Evolutionary conservation across 116 monocot genomes (phyloP).

Genomic region (Phalaenopsis hybrid): DNA sequence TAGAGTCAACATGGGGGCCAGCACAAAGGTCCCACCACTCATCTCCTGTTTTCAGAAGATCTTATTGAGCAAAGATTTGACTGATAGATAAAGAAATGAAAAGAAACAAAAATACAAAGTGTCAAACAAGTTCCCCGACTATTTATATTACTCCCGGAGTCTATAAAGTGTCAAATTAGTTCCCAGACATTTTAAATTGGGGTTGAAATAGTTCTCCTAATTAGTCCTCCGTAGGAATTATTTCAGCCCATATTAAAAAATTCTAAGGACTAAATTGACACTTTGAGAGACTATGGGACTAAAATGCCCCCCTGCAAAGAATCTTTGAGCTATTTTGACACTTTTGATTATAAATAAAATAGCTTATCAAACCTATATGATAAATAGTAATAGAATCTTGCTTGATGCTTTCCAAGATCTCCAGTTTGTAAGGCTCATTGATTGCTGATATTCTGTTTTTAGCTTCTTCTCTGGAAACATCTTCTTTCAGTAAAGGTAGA

Average conservation of each 20-base stretch:
- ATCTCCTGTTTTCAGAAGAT: constrained; percentile 37
- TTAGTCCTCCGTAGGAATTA: no score
- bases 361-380: constrained; percentile 52
- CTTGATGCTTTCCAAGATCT: constrained; percentile 83
- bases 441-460: constrained; percentile 64
- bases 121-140: no score
- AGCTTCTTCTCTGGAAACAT: constrained; percentile 88
- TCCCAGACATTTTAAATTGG: no score
- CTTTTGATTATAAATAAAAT: background rate
- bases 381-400: constrained; percentile 88
- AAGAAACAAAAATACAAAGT: background rate
- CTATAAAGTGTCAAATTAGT: no score
- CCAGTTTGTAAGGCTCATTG: constrained; percentile 88
- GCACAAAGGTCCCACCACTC: constrained; percentile 99
- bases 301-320: no score
- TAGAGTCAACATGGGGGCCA: constrained; percentile 93
- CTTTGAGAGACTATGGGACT: no score
- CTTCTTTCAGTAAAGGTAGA: constrained; percentile 87
- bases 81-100: background rate
- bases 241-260: no score
- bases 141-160: no score
- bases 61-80: background rate
- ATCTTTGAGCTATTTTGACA: no score
- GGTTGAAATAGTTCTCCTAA: no score
- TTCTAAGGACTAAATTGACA: no score